Percentiles rank a stretch among this genome's conserved stretches.
phyloP scores from a whole-genome alignment of 148 eudicot species.

The Mesembryanthemum crystallinum region DNA sequence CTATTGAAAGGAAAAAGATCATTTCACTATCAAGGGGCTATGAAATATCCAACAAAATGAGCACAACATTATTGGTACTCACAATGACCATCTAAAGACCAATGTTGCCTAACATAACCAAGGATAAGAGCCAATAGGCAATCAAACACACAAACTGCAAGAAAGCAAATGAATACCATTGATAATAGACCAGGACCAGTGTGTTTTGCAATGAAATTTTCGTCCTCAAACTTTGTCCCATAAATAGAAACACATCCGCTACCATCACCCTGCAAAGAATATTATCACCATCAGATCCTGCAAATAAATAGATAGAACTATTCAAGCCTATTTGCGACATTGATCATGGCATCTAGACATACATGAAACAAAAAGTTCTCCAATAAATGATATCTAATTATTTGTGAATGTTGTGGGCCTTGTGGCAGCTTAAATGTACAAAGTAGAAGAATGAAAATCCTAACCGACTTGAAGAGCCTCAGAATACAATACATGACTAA shows the following conservation, averaged over 20 bases:
- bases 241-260: conserved; percentile 84
- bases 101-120: neutral
- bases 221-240: conserved; percentile 93
- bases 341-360: neutral
- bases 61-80: neutral
- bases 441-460: neutral
- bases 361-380: neutral
- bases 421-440: neutral
- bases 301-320: neutral
- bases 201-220: conserved; percentile 91
- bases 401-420: neutral
- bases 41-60: neutral
- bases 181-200: conserved; percentile 95
- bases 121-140: conserved; percentile 13
- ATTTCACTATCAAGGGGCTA: no score
- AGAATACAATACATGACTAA: neutral
- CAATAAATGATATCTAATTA: neutral
- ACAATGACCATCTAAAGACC: neutral
- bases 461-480: neutral
- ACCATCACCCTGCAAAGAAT: conserved; percentile 74
- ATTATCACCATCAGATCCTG: conserved; percentile 17
- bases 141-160: neutral
- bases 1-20: no score
- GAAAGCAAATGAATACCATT: conserved; percentile 46
- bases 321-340: neutral